These are phyloP conservation scores for Zymoseptoria pseudotritici DNA, from an alignment of 2,329 filamentous ascomycete species.

Conservation along the genomic window DNA sequence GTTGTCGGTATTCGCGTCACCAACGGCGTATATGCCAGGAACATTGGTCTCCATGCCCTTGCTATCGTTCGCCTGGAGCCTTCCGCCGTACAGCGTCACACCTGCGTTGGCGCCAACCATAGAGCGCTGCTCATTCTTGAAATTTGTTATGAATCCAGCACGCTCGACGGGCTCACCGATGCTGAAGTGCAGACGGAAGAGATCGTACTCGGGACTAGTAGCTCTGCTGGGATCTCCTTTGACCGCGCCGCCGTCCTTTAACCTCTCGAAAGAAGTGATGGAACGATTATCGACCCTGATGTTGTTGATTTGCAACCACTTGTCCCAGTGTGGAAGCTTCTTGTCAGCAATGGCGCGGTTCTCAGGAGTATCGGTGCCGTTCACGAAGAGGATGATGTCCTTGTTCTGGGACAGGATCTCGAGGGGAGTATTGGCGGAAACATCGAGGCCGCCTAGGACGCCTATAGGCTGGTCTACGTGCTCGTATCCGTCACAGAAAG, in stretches of 20 bases:
- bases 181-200: constrained; percentile 8
- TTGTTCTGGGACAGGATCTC: constrained; percentile 9
- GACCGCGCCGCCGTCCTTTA: constrained; percentile 5
- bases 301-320: constrained; percentile 7
- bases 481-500: constrained; percentile 20
- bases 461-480: constrained; percentile 9
- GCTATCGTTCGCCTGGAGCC: constrained; percentile 6
- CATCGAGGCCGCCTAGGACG: constrained; percentile 6
- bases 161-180: constrained; percentile 3
- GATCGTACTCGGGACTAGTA: constrained; percentile 10
- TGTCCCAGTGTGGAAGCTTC: constrained; percentile 10
- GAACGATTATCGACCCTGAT: constrained; percentile 10
- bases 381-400: constrained; percentile 11
- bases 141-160: constrained; percentile 8
- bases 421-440: constrained; percentile 4
- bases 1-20: constrained; percentile 9
- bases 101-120: constrained; percentile 5
- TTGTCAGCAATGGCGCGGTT: constrained; percentile 5
- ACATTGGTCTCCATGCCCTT: constrained; percentile 8
- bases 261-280: constrained; percentile 3
- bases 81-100: constrained; percentile 5
- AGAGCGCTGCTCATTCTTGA: constrained; percentile 6
- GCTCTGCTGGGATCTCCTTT: constrained; percentile 7
- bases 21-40: constrained; percentile 9
- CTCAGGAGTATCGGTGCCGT: constrained; percentile 9